These are phyloP conservation scores for Phymatotrichopsis omnivora DNA, from an alignment of 2,329 filamentous ascomycete species.

Conservation along the genomic window DNA sequence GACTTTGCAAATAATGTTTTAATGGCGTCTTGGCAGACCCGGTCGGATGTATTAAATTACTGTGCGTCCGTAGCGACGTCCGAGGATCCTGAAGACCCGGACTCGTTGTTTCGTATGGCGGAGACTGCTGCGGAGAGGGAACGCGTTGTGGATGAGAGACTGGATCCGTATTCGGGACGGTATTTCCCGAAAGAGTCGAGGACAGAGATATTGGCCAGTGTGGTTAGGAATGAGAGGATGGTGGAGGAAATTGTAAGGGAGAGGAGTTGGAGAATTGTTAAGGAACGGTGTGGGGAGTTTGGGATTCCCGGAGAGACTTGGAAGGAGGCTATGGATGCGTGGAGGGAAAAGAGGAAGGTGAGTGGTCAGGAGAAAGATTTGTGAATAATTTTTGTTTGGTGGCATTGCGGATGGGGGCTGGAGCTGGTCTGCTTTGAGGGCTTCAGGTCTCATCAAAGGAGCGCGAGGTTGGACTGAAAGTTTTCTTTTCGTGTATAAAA, in stretches of 20 bases:
- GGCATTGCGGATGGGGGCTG: no score
- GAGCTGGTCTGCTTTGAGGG: no score
- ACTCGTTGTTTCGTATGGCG: conserved; percentile 55
- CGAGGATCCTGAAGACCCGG: conserved; percentile 78
- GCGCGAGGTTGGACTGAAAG: no score
- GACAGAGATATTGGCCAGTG: conserved; percentile 64
- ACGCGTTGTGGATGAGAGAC: conserved; percentile 68
- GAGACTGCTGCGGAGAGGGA: conserved; percentile 62
- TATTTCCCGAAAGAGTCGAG: conserved; percentile 72
- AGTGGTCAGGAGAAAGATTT: neutral
- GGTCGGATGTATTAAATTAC: conserved; percentile 76
- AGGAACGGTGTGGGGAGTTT: conserved; percentile 58
- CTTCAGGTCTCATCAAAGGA: no score
- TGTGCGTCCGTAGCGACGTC: conserved; percentile 80
- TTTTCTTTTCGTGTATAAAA: no score
- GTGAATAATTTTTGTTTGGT: no score
- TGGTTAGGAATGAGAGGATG: conserved; percentile 63
- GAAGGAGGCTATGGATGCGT: conserved; percentile 55
- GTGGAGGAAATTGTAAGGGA: conserved; percentile 70
- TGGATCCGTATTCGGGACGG: conserved; percentile 82
- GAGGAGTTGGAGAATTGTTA: conserved; percentile 70
- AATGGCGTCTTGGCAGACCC: conserved; percentile 78
- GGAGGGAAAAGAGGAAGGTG: conserved; percentile 41
- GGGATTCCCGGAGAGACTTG: conserved; percentile 42
- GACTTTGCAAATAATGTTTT: conserved; percentile 66